Percentiles rank a stretch among this genome's conserved stretches.
Conservation (phyloP, 2,329 filamentous ascomycete genomes). For the Talaromyces pinophilus region DNA sequence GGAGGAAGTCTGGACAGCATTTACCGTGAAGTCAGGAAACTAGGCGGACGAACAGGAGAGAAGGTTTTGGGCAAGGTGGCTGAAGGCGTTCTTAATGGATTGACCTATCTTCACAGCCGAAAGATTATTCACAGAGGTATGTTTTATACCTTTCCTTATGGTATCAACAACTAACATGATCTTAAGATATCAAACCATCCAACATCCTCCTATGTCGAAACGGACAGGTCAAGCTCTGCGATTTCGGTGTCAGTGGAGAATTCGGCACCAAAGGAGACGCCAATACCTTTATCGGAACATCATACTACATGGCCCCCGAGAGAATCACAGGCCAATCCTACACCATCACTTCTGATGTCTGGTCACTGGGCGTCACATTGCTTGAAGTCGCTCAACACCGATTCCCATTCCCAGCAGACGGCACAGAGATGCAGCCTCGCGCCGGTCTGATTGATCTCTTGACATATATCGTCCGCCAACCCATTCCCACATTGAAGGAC, state of each 20-base stretch:
- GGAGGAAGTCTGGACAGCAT: constrained; percentile 94
- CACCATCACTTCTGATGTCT: constrained; percentile 97
- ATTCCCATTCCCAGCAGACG: constrained; percentile 96
- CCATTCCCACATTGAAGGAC: constrained; percentile 93
- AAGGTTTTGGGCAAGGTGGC: constrained; percentile 97
- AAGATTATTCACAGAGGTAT: constrained; percentile 89
- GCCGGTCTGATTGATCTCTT: constrained; percentile 92
- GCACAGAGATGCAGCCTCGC: constrained; percentile 89
- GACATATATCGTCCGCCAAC: constrained; percentile 95
- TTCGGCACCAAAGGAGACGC: constrained; percentile 98
- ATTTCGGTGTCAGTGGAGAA: constrained; percentile 96
- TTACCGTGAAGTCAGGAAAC: constrained; percentile 94
- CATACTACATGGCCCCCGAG: constrained; percentile 99
- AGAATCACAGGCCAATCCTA: constrained; percentile 97
- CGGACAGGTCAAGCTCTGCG: constrained; percentile 94
- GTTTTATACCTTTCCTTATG: too few relatives aligned
- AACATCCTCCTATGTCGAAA: constrained; percentile 93
- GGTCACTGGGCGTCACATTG: constrained; percentile 93
- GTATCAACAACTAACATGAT: not conserved
- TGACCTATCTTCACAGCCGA: constrained; percentile 92
- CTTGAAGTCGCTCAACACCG: constrained; percentile 99
- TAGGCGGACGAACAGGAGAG: constrained; percentile 91
- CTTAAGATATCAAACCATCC: constrained; percentile 86
- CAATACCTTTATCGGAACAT: constrained; percentile 98
- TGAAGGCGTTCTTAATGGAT: constrained; percentile 86